Conservation (phyloP, 108 stramenopile genomes). For the Nitzschia sp. region DNA sequence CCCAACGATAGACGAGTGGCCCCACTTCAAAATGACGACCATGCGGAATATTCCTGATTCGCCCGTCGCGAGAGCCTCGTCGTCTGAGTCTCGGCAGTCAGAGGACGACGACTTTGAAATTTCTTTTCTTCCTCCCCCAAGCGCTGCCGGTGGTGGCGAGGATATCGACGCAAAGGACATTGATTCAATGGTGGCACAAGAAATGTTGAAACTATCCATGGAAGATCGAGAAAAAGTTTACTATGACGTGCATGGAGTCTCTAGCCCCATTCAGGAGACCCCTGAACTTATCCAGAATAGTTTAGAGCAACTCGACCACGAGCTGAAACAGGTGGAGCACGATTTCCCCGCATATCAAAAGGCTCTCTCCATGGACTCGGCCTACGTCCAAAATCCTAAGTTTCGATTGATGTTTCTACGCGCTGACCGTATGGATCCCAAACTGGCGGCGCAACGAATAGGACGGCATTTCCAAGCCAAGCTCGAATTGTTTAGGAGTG, state of each 20-base stretch:
- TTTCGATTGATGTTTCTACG: constrained; percentile 26
- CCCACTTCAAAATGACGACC: too few relatives aligned
- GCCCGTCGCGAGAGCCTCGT: too few relatives aligned
- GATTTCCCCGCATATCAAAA: constrained; percentile 18
- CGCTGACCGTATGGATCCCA: constrained; percentile 10
- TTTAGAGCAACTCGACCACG: constrained; percentile 13
- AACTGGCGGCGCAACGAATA: constrained; percentile 12
- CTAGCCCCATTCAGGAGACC: neutral
- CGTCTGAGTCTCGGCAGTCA: too few relatives aligned
- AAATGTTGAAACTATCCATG: constrained; percentile 10
- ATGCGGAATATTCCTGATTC: too few relatives aligned
- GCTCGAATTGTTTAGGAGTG: too few relatives aligned
- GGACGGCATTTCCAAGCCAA: constrained; percentile 19
- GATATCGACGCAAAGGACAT: neutral
- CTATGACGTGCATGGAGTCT: constrained; percentile 15
- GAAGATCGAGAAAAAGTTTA: constrained; percentile 16
- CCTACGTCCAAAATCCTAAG: constrained; percentile 4
- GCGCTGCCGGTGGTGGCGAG: too few relatives aligned
- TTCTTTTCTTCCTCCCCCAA: too few relatives aligned
- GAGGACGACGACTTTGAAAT: too few relatives aligned
- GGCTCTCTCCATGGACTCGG: constrained; percentile 6
- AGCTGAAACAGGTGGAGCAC: neutral
- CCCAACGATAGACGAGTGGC: too few relatives aligned
- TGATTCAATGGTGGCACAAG: constrained; percentile 1
- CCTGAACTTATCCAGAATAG: constrained; percentile 2